phyloP scores from a whole-genome alignment of 805 yeast species.

The Sugiyamaella americana region DNA sequence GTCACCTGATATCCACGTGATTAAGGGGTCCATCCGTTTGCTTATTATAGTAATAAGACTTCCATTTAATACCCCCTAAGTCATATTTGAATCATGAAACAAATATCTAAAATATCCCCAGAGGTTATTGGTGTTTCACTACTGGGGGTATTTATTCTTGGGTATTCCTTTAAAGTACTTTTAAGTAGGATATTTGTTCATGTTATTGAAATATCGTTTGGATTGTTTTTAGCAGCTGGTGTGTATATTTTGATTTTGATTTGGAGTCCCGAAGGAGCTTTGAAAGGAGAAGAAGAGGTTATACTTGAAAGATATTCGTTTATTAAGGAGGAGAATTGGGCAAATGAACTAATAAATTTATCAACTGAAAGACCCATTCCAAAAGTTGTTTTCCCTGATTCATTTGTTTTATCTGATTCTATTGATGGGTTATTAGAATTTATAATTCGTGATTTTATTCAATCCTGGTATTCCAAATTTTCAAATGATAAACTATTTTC shows the following conservation, averaged over 20 bases:
- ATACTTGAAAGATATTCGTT: slow-evolving; percentile 10
- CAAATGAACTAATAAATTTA: slow-evolving; percentile 11
- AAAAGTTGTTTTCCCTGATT: slow-evolving; percentile 34
- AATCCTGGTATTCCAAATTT: slow-evolving; percentile 52
- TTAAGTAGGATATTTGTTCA: slow-evolving; percentile 12
- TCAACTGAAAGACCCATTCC: slow-evolving; percentile 12
- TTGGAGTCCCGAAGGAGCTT: slow-evolving; percentile 2
- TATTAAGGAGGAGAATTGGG: slow-evolving; percentile 9
- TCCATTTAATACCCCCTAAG: no score
- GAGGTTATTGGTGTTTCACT: slow-evolving; percentile 11
- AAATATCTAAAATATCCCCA: slow-evolving; percentile 1
- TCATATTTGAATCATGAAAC: no score
- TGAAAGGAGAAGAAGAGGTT: background rate
- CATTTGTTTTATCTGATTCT: slow-evolving; percentile 47
- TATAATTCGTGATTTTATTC: slow-evolving; percentile 48
- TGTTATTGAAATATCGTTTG: slow-evolving; percentile 14
- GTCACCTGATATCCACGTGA: no score
- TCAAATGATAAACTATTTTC: slow-evolving; percentile 35
- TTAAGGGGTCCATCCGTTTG: no score
- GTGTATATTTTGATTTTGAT: slow-evolving; percentile 7
- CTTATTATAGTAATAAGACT: no score
- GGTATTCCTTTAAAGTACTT: slow-evolving; percentile 10
- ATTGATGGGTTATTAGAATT: slow-evolving; percentile 45
- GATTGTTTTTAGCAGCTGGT: slow-evolving; percentile 11
- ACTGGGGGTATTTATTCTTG: slow-evolving; percentile 5